Evolutionary conservation across 257 asterid genomes (phyloP).

Genomic region (Orobanche coerulescens): DNA sequence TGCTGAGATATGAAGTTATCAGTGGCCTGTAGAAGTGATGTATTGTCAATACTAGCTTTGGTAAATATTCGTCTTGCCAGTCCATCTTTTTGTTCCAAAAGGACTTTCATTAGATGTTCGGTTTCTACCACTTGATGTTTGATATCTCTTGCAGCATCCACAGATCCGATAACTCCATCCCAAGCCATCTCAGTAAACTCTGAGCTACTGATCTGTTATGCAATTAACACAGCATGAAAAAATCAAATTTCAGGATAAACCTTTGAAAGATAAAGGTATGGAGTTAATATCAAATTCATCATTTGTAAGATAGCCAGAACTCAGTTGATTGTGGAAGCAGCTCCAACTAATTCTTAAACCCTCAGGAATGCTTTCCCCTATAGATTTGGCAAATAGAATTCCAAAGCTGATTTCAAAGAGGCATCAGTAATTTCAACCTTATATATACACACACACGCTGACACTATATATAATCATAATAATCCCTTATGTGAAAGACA

Average conservation of each 20-base stretch:
- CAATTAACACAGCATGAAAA: not conserved
- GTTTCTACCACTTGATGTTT: constrained; percentile 78
- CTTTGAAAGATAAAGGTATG: not conserved
- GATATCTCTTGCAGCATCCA: constrained; percentile 59
- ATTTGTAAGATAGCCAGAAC: too few relatives aligned
- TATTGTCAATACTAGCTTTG: constrained; percentile 78
- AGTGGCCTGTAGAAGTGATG: constrained; percentile 60
- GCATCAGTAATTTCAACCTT: too few relatives aligned
- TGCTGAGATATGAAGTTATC: constrained; percentile 65
- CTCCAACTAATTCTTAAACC: too few relatives aligned
- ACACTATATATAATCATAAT: too few relatives aligned
- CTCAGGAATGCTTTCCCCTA: too few relatives aligned
- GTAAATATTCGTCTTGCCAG: constrained; percentile 80
- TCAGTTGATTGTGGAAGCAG: too few relatives aligned
- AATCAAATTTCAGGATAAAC: constrained; percentile 3
- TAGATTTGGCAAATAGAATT: not conserved
- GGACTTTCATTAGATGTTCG: constrained; percentile 85
- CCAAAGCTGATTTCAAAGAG: not conserved
- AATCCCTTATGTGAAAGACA: too few relatives aligned
- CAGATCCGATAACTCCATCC: constrained; percentile 66
- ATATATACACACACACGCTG: too few relatives aligned
- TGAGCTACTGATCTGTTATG: constrained; percentile 49
- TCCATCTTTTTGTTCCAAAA: constrained; percentile 85
- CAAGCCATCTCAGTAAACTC: constrained; percentile 90
- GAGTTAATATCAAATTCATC: not conserved